These are phyloP conservation scores for Jackrogersella minutella DNA, from an alignment of 495 filamentous ascomycete genomes.

Conservation along the genomic window DNA sequence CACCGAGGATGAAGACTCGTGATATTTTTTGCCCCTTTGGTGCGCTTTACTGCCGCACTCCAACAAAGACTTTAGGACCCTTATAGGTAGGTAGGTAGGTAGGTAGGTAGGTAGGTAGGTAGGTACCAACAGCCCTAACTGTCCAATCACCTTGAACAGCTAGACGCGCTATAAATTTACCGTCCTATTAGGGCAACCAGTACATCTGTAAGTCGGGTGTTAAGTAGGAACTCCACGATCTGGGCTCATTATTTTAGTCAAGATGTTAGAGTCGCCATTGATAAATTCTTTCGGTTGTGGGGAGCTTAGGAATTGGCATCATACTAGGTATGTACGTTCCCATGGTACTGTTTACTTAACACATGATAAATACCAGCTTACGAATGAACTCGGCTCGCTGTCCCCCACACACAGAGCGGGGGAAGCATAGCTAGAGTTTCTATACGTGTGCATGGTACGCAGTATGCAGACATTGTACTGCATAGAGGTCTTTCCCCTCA, in stretches of 20 bases:
- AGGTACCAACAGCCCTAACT: too few relatives aligned
- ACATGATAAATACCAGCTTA: not conserved
- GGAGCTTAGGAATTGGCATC: not conserved
- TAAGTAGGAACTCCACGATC: not conserved
- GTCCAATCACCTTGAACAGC: not conserved
- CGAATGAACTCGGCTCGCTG: not conserved
- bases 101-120: too few relatives aligned
- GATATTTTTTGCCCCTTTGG: too few relatives aligned
- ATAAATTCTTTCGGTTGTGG: not conserved
- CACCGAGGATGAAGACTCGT: too few relatives aligned
- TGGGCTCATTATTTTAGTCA: not conserved
- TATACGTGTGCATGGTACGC: too few relatives aligned
- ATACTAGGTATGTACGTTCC: not conserved
- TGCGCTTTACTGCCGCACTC: too few relatives aligned
- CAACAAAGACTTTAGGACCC: too few relatives aligned
- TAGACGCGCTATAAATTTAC: not conserved
- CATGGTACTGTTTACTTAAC: not conserved
- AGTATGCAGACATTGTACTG: too few relatives aligned
- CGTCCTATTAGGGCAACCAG: not conserved
- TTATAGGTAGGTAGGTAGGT: too few relatives aligned
- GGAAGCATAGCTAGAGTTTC: constrained; percentile 7
- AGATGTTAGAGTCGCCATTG: not conserved
- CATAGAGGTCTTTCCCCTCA: constrained; percentile 26
- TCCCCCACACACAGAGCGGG: constrained; percentile 34
- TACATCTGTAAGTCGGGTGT: not conserved